A percentile compares a stretch with the other conserved stretches of the same genome.
phyloP scores from a whole-genome alignment of 2,329 filamentous ascomycete species.

The Camillea tinctor region DNA sequence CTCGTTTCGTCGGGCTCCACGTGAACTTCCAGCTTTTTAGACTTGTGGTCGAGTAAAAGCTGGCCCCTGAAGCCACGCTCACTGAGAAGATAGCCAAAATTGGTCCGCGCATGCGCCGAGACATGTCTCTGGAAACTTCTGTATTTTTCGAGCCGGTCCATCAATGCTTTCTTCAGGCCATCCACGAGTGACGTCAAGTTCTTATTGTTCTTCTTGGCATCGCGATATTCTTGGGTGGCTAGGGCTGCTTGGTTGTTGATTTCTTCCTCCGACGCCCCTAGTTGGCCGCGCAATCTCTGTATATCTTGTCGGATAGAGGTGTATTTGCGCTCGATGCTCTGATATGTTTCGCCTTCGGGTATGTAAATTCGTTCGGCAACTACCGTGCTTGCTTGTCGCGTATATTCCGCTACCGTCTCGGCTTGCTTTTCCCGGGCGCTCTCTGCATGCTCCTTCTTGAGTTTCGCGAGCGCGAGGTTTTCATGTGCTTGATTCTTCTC shows the following conservation, averaged over 20 bases:
- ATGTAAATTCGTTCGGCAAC: constrained; percentile 59
- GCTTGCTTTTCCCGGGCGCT: constrained; percentile 47
- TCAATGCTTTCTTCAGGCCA: constrained; percentile 58
- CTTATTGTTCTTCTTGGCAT: constrained; percentile 42
- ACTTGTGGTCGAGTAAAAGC: constrained; percentile 73
- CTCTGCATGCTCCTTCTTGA: constrained; percentile 45
- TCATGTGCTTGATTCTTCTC: constrained; percentile 63
- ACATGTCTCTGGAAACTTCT: constrained; percentile 79
- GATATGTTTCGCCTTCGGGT: constrained; percentile 61
- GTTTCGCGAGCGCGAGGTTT: constrained; percentile 46
- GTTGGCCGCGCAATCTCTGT: constrained; percentile 51
- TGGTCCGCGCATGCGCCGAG: constrained; percentile 78
- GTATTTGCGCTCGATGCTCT: constrained; percentile 54
- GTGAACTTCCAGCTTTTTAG: constrained; percentile 73
- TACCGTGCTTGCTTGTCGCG: constrained; percentile 51
- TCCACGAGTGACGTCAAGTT: constrained; percentile 42
- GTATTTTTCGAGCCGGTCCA: constrained; percentile 73
- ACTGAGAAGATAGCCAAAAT: constrained; percentile 84
- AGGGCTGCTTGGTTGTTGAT: constrained; percentile 52
- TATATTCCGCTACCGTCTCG: constrained; percentile 52
- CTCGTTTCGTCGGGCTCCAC: constrained; percentile 72
- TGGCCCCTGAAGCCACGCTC: constrained; percentile 86
- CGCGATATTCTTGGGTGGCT: constrained; percentile 40
- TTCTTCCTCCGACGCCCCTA: constrained; percentile 64
- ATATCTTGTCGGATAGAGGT: constrained; percentile 58